Evolutionary conservation across 345 rosid genomes (phyloP).

Genomic region (Corchorus olitorius): DNA sequence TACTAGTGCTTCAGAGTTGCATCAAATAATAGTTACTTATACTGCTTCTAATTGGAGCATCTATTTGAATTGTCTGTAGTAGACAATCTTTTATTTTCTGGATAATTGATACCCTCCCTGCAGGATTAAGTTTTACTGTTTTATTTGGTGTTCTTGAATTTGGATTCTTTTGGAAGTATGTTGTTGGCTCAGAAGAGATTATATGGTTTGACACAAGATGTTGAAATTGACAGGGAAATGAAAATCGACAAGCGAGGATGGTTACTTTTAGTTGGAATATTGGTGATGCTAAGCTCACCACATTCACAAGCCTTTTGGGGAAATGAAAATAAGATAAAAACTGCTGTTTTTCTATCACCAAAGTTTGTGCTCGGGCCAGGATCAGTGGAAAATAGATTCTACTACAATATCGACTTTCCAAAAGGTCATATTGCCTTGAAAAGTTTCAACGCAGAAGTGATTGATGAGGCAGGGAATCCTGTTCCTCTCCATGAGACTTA

Average conservation of each 20-base stretch:
- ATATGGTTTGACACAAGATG: background rate
- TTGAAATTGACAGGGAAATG: too few species aligned
- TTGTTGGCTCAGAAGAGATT: background rate
- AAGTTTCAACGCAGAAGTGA: slow-evolving; percentile 62
- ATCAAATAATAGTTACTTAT: background rate
- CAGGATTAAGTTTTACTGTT: background rate
- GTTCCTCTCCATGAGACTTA: slow-evolving; percentile 79
- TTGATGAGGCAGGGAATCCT: slow-evolving; percentile 63
- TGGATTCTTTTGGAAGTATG: background rate
- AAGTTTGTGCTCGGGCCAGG: slow-evolving; percentile 71
- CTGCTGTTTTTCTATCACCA: slow-evolving; percentile 65
- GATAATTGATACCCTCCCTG: background rate
- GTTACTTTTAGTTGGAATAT: slow-evolving; percentile 20
- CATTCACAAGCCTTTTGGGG: slow-evolving; percentile 20
- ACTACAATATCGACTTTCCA: slow-evolving; percentile 66
- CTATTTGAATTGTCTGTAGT: background rate
- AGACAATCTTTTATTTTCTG: too few species aligned
- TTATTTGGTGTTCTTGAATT: background rate
- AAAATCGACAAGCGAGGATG: background rate
- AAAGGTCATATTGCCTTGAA: slow-evolving; percentile 77
- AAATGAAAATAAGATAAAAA: slow-evolving; percentile 37
- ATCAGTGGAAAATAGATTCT: slow-evolving; percentile 54
- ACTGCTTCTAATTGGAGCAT: background rate
- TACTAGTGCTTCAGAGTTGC: background rate
- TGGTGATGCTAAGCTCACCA: slow-evolving; percentile 27